These are phyloP conservation scores for Cystofilobasidium macerans DNA, from an alignment of 768 basidiomycete species.

Conservation along the genomic window DNA sequence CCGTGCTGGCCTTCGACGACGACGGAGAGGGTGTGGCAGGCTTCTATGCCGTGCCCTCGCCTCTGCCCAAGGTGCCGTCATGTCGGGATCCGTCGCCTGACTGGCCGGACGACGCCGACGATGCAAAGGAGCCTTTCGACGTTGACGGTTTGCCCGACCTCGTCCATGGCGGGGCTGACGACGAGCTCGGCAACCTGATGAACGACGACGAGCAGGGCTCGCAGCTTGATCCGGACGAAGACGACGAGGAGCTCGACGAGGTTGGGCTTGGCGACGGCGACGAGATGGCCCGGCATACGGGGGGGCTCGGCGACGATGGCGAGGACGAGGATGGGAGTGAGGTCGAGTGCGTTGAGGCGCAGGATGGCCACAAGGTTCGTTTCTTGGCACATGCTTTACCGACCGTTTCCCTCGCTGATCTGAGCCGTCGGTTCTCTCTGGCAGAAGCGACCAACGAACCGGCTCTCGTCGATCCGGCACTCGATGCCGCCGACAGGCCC, in stretches of 20 bases:
- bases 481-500: conserved; percentile 14
- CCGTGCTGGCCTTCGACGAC: not conserved
- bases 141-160: conserved; percentile 42
- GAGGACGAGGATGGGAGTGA: conserved; percentile 32
- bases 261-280: conserved; percentile 29
- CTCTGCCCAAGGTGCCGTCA: not conserved
- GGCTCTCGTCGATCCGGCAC: conserved; percentile 28
- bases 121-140: not conserved
- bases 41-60: not conserved
- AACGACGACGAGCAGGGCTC: conserved; percentile 33
- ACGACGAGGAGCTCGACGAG: conserved; percentile 30
- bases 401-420: not conserved
- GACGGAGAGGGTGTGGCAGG: not conserved
- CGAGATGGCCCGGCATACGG: not conserved
- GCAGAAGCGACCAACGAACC: conserved; percentile 22
- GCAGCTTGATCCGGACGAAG: conserved; percentile 30
- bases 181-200: conserved; percentile 58
- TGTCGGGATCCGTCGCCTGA: not conserved
- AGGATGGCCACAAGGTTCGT: conserved; percentile 25
- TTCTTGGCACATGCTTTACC: no score
- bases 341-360: conserved; percentile 34
- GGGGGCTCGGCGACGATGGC: conserved; percentile 14
- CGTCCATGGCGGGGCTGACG: conserved; percentile 63
- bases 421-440: not conserved
- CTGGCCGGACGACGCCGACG: not conserved